A percentile compares a stretch with the other conserved stretches of the same genome.
phyloP scores from a whole-genome alignment of 306 rosid genomes.

The Neltuma alba region DNA sequence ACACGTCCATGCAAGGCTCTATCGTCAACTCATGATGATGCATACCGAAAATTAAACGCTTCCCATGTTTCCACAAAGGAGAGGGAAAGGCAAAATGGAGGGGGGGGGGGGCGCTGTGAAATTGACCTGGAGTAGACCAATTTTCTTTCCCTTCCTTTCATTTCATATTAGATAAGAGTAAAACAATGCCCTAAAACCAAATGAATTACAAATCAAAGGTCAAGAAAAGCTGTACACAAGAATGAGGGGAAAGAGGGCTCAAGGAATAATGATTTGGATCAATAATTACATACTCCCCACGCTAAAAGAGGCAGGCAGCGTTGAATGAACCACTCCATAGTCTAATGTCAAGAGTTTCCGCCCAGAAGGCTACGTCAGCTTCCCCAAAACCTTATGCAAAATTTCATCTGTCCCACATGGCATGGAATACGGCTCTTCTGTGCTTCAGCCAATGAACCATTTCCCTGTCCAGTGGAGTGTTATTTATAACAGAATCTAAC shows the following conservation, averaged over 20 bases:
- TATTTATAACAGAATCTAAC: slow-evolving; percentile 76
- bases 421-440: slow-evolving; percentile 81
- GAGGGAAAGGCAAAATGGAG: background rate
- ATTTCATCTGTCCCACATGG: slow-evolving; percentile 79
- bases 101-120: too few species aligned
- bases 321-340: slow-evolving; percentile 59
- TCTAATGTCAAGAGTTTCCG: slow-evolving; percentile 39
- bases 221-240: slow-evolving; percentile 77
- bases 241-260: slow-evolving; percentile 52
- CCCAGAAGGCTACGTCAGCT: slow-evolving; percentile 38
- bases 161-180: slow-evolving; percentile 58
- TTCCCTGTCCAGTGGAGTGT: slow-evolving; percentile 73
- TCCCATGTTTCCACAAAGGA: background rate
- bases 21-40: background rate
- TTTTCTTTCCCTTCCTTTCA: slow-evolving; percentile 33
- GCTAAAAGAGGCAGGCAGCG: slow-evolving; percentile 68
- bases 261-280: slow-evolving; percentile 49
- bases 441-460: slow-evolving; percentile 97
- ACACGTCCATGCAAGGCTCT: background rate
- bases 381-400: slow-evolving; percentile 50
- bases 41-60: background rate
- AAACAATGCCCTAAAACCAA: slow-evolving; percentile 61
- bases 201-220: slow-evolving; percentile 66
- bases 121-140: slow-evolving; percentile 28
- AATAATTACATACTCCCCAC: slow-evolving; percentile 63